Evolutionary conservation across 345 rosid species (phyloP).

Genomic region (Mangifera indica): DNA sequence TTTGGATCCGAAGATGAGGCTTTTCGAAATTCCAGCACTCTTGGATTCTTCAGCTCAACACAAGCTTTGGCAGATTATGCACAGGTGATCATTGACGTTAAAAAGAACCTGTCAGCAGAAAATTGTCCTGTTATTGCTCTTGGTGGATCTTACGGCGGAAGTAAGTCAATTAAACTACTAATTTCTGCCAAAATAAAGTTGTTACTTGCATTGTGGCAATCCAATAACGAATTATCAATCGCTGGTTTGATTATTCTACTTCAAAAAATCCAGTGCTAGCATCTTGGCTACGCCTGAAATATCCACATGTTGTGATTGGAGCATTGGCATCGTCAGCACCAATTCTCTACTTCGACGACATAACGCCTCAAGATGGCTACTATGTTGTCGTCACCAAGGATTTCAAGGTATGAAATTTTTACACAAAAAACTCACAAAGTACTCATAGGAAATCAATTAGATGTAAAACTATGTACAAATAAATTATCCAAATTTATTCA

Average conservation of each 20-base stretch:
- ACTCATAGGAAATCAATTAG: too few relatives aligned
- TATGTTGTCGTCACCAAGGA: slow-evolving; percentile 23
- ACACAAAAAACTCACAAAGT: too few relatives aligned
- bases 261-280: slow-evolving; percentile 27
- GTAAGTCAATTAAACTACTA: slow-evolving; percentile 6
- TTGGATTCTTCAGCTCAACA: slow-evolving; percentile 32
- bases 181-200: background rate
- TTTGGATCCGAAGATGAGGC: slow-evolving; percentile 30
- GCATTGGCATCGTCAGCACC: slow-evolving; percentile 36
- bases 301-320: slow-evolving; percentile 27
- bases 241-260: background rate
- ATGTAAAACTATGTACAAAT: too few relatives aligned
- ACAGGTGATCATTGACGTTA: slow-evolving; percentile 24
- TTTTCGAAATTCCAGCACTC: slow-evolving; percentile 18
- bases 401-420: slow-evolving; percentile 20
- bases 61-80: slow-evolving; percentile 41
- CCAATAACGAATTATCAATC: background rate
- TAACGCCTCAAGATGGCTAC: slow-evolving; percentile 28
- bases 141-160: slow-evolving; percentile 39
- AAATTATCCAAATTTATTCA: too few relatives aligned
- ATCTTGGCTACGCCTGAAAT: slow-evolving; percentile 35
- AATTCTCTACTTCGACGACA: slow-evolving; percentile 29
- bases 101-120: slow-evolving; percentile 27
- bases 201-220: too few relatives aligned
- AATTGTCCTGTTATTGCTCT: slow-evolving; percentile 27